Percentiles rank a stretch among this genome's conserved stretches.
These are phyloP conservation scores for Albizia julibrissin DNA, from an alignment of 306 rosid genomes.

Conservation along the genomic window DNA sequence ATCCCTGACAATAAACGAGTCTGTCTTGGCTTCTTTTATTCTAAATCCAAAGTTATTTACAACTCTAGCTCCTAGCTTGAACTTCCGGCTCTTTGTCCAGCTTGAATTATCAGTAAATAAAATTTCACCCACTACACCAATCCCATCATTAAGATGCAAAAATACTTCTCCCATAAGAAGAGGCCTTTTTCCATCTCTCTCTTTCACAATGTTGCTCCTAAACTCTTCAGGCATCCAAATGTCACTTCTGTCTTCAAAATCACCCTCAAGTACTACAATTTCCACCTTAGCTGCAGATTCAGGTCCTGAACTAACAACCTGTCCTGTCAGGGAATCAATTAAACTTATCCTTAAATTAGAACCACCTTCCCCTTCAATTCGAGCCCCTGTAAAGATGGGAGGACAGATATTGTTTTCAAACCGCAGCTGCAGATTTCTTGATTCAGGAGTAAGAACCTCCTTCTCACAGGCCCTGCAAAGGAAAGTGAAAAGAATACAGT, in stretches of 20 bases:
- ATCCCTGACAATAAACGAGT: slow-evolving; percentile 87
- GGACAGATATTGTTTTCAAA: slow-evolving; percentile 69
- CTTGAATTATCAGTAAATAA: slow-evolving; percentile 95
- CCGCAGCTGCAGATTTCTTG: slow-evolving; percentile 70
- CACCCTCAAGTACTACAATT: slow-evolving; percentile 94
- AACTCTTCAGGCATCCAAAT: slow-evolving; percentile 81
- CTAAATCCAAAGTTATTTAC: slow-evolving; percentile 60
- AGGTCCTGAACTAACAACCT: slow-evolving; percentile 66
- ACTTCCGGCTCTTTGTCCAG: slow-evolving; percentile 98
- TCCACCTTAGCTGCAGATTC: slow-evolving; percentile 90
- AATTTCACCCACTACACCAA: slow-evolving; percentile 73
- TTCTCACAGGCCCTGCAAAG: slow-evolving; percentile 66
- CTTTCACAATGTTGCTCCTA: slow-evolving; percentile 81
- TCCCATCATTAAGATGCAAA: slow-evolving; percentile 79
- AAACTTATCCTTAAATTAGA: slow-evolving; percentile 64
- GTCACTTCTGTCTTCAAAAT: slow-evolving; percentile 87
- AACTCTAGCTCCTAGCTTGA: slow-evolving; percentile 91
- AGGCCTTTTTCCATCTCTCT: slow-evolving; percentile 93
- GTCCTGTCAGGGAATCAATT: slow-evolving; percentile 59
- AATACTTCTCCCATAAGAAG: slow-evolving; percentile 87
- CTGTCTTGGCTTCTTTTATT: slow-evolving; percentile 86
- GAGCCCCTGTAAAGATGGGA: slow-evolving; percentile 96
- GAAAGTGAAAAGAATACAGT: slow-evolving; percentile 31
- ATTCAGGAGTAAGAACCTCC: slow-evolving; percentile 51
- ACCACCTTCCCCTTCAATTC: slow-evolving; percentile 87